phyloP scores from a whole-genome alignment of 164 flowering plant genomes.

The Tetracentron sinense region DNA sequence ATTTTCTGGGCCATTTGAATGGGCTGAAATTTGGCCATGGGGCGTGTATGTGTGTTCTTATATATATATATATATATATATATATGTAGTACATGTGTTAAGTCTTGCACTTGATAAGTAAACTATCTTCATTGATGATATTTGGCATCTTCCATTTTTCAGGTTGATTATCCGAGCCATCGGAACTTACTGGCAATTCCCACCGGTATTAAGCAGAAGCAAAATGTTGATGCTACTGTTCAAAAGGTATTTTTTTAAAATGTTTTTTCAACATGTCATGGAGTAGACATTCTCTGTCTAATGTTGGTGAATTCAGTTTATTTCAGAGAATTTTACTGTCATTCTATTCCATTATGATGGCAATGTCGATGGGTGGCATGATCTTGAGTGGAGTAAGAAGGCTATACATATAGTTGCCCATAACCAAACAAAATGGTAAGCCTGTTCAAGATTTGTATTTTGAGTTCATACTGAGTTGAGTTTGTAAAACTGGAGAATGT shows the following conservation, averaged over 20 bases:
- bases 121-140: constrained; percentile 4
- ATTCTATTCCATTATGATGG: constrained; percentile 94
- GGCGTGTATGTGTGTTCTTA: no score
- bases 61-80: no score
- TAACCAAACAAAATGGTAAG: constrained; percentile 96
- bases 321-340: constrained; percentile 81
- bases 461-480: background rate
- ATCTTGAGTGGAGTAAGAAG: constrained; percentile 68
- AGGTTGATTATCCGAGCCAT: constrained; percentile 35
- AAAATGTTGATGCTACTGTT: constrained; percentile 71
- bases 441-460: background rate
- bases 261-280: background rate
- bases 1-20: no score
- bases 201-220: constrained; percentile 79
- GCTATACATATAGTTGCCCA: constrained; percentile 78
- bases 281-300: constrained; percentile 20
- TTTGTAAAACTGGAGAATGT: background rate
- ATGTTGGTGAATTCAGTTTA: constrained; percentile 72
- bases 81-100: background rate
- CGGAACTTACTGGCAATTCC: constrained; percentile 80
- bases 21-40: no score
- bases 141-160: constrained; percentile 17
- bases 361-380: constrained; percentile 73
- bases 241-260: constrained; percentile 62
- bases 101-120: background rate